Evolutionary conservation across 805 yeast genomes (phyloP), one percentile per base, ranked within the genome.

Genomic region (Jamesozyma piceae): DNA sequence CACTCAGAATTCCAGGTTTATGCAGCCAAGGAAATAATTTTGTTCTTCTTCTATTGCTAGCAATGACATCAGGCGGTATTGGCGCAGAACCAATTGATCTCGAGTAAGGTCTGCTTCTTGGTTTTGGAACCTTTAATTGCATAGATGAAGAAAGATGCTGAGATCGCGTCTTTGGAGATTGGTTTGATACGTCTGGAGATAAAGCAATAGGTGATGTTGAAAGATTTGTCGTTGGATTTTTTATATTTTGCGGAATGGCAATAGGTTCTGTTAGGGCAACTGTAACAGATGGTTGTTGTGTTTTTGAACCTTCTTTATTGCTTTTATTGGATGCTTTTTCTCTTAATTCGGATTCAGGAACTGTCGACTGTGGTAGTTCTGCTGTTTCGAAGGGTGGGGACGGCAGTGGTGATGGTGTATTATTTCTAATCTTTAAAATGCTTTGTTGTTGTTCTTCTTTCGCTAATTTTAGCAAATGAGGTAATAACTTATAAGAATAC

Each of bases 401-500:
- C n/a, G n/a, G n/a, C n/a, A n/a, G n/a, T 20, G 41, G 18, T 6
- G 26, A 19, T 15, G 43, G 26, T 17, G 19, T 14, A 5, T 4
- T 20, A 17, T 37, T 41, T 32, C 26, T 19, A 11, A 27, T 14
- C 19, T 33, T 42, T 17, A 19, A 27, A 5, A 32, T 28, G 18
- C 28, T 37, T 17, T 35, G 32, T 18, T 41, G 38, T 41, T 54
- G 58, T 32, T 52, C 57, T 21, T 54, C 44, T 49, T 57, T 47
- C 39, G 64, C 50, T 47, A 62, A 44, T 45, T 64, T 66, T 37
- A 65, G 58, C 50, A 55, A 71, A 49, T 71, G 72, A 20, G 90
- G 87, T 44, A 89, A 66, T 35, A 90, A 71, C 58, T 80, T 78
- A 58, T 82, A 81, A 18, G 90, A 81, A 59, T 90, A 87, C 50